Conservation (phyloP, 768 basidiomycete genomes). For the Termitomyces sp. region DNA sequence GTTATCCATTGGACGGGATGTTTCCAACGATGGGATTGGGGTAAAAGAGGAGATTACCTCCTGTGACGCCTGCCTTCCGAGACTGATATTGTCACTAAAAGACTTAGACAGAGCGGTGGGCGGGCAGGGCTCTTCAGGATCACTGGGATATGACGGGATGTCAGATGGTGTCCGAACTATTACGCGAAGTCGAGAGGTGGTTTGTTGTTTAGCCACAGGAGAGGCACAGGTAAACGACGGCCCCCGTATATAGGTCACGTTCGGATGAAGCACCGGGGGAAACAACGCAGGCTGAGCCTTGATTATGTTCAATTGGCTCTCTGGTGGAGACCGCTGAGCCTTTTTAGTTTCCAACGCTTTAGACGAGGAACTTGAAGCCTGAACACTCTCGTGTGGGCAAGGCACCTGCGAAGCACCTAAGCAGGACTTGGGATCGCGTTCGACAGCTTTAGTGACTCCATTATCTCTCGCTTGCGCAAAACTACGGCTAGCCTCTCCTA, state of each 20-base stretch:
- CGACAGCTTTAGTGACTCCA: slow-evolving; percentile 25
- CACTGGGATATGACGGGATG: slow-evolving; percentile 12
- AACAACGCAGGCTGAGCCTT: not conserved
- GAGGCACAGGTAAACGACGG: slow-evolving; percentile 6
- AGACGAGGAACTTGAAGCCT: not conserved
- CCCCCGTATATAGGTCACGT: slow-evolving; percentile 11
- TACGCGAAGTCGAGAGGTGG: slow-evolving; percentile 14
- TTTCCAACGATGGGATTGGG: not conserved
- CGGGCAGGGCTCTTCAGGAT: not conserved
- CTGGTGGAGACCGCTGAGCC: slow-evolving; percentile 2
- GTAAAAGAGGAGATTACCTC: not conserved
- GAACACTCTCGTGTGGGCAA: not conserved
- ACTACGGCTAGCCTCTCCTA: slow-evolving; percentile 32
- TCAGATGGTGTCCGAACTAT: slow-evolving; percentile 25
- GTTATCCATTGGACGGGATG: not conserved
- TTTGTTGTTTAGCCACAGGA: slow-evolving; percentile 1
- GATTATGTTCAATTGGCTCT: not conserved
- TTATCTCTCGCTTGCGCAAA: slow-evolving; percentile 22
- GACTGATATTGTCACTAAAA: not conserved
- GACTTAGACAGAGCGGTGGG: not conserved
- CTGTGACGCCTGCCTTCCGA: not conserved
- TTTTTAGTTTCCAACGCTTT: slow-evolving; percentile 2
- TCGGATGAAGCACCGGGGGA: slow-evolving; percentile 5
- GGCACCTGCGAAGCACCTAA: not conserved
- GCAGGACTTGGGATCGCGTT: not conserved